Evolutionary conservation across 2,329 filamentous ascomycete species (phyloP).

Genomic region (Cordyceps tenuipes): DNA sequence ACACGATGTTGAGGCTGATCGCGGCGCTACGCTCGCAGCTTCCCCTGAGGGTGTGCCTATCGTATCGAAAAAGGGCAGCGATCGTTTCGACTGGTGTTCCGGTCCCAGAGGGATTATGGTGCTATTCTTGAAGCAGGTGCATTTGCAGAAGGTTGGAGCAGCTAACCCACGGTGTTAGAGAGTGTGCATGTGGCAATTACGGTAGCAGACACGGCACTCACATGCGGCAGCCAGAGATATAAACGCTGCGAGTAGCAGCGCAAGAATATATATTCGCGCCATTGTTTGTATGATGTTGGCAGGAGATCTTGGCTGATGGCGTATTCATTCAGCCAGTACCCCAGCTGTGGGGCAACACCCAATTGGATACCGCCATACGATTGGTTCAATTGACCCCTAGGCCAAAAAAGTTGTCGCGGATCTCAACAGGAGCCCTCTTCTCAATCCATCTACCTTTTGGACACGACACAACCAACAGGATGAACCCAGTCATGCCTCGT

Average conservation of each 20-base stretch:
- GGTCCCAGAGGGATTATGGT: constrained; percentile 56
- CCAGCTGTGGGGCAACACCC: neutral
- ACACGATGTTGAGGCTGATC: constrained; percentile 41
- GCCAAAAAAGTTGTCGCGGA: constrained; percentile 9
- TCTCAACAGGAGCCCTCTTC: constrained; percentile 1
- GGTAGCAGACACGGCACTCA: constrained; percentile 21
- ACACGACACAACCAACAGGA: neutral
- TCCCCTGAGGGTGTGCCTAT: neutral
- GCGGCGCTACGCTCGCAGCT: constrained; percentile 20
- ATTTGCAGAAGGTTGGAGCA: constrained; percentile 60
- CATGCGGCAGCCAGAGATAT: constrained; percentile 32
- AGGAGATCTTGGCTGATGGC: neutral
- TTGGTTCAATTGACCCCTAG: constrained; percentile 9
- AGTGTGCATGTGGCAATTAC: neutral
- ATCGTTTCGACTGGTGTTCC: constrained; percentile 24
- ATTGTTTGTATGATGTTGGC: constrained; percentile 19
- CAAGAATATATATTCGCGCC: constrained; percentile 30
- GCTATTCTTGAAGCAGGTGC: constrained; percentile 62
- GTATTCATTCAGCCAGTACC: neutral
- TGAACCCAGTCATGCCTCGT: constrained; percentile 30
- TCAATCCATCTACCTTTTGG: neutral
- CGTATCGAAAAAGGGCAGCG: constrained; percentile 15
- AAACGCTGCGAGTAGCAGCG: constrained; percentile 29
- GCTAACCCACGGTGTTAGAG: constrained; percentile 31
- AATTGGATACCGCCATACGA: neutral